Percentiles rank a stretch among this genome's conserved stretches.
phyloP scores from a whole-genome alignment of 768 basidiomycete species.

The Epithele typhae region DNA sequence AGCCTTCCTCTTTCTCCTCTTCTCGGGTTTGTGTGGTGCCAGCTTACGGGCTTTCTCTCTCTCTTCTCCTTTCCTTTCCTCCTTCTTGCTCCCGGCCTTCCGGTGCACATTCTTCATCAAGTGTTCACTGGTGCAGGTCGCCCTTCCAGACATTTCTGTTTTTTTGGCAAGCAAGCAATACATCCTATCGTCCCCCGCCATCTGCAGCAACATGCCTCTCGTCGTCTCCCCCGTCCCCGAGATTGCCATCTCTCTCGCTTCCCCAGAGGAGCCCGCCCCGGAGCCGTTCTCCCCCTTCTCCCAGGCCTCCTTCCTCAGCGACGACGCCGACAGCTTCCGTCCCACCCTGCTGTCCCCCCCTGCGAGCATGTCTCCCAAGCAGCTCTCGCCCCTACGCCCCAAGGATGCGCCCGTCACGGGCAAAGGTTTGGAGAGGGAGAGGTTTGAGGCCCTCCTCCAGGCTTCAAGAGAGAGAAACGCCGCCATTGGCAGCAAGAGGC shows the following conservation, averaged over 20 bases:
- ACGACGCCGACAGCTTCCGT: conserved; percentile 48
- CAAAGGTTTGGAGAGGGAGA: conserved; percentile 57
- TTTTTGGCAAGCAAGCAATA: conserved; percentile 11
- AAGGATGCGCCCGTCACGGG: conserved; percentile 31
- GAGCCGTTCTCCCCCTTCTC: conserved; percentile 66
- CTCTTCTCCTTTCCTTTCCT: conserved; percentile 32
- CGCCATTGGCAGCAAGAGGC: conserved; percentile 41
- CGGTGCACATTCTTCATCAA: conserved; percentile 16
- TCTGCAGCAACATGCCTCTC: conserved; percentile 24
- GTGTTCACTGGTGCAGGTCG: conserved; percentile 33
- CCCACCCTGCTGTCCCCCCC: conserved; percentile 56
- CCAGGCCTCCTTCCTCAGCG: conserved; percentile 24
- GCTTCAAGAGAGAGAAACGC: conserved; percentile 55
- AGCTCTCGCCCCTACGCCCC: conserved; percentile 49
- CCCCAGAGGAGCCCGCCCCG: conserved; percentile 42
- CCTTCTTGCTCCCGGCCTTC: conserved; percentile 24
- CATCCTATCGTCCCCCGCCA: conserved; percentile 23
- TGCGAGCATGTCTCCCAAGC: conserved; percentile 38
- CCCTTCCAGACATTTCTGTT: conserved; percentile 17
- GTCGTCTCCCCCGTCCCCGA: conserved; percentile 48
- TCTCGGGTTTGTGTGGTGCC: conserved; percentile 18
- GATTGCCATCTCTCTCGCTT: conserved; percentile 68
- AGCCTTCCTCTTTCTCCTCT: conserved; percentile 19
- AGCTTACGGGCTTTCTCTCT: conserved; percentile 28
- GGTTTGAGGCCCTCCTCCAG: conserved; percentile 61